Base-by-base conservation (phyloP, 2,329 filamentous ascomycete species). In the Hymenotorrendiella dingleyae region DNA sequence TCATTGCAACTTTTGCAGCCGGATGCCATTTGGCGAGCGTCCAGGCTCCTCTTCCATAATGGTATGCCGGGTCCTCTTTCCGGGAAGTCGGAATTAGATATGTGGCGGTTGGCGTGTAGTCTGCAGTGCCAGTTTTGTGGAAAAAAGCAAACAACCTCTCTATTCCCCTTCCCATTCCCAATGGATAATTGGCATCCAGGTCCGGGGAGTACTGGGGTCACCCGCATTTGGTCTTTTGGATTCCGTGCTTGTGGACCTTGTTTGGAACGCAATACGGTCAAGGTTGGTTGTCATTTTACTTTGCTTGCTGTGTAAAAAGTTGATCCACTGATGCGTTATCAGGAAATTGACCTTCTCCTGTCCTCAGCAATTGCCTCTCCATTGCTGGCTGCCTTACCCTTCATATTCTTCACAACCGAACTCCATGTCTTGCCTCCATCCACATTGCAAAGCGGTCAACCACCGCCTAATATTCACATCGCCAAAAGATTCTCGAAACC, bases 341-440 rank as follows among this genome's bases (percentile, higher is more conserved):
- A 90, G 85, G 84, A 90, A 64, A 68, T 82, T 54, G 79, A 86
- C 54, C 59, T 90, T 30, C 65, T 85, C 34, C 68, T 86, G 40
- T 83, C 81, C 6, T 68, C 74, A 4, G 70, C 72, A 12, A 66
- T 74, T 10, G 77, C 76, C 7, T 80, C 77, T 3, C 67, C 74
- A 17, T 67, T 91, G 12, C 69, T 84, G 26, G 72, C 79, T 37
- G 84, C 80, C n/a, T 69, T 93, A 10, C 78, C 84, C 1, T 84
- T 82, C 56, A 73, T 80, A 7, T 77, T 86, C 45, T 63, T 84
- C 32, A 84, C 81, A 1, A 66, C 69, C 35, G 73, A 81, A 27
- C 63, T 76, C 40, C 69, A 85, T 57, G 73, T 81, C 45, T 65
- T 87, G 44, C 66, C 78, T 11, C 68, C 78, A 12, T 67, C 70